phyloP scores from a whole-genome alignment of 768 basidiomycete genomes.

The Neoboletus subvelutipes region DNA sequence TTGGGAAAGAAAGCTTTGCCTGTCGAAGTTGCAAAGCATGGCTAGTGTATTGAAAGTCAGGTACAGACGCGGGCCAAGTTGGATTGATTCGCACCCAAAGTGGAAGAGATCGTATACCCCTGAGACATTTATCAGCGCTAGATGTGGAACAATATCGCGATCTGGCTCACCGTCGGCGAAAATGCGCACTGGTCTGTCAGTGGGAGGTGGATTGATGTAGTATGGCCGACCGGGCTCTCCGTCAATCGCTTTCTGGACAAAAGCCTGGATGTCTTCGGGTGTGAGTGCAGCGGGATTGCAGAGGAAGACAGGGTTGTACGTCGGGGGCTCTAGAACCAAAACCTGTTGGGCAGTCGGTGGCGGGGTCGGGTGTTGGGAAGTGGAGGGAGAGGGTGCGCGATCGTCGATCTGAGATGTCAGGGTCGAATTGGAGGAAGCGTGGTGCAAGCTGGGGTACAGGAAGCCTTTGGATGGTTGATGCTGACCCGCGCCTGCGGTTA shows the following conservation, averaged over 20 bases:
- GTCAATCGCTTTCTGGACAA: conserved; percentile 72
- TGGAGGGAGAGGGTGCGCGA: conserved; percentile 13
- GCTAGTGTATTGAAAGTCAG: conserved; percentile 40
- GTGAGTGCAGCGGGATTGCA: conserved; percentile 71
- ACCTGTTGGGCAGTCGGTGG: conserved; percentile 32
- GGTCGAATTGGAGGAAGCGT: conserved; percentile 53
- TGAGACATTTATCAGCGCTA: conserved; percentile 30
- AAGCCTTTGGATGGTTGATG: conserved; percentile 30
- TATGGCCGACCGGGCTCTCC: conserved; percentile 67
- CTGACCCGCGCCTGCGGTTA: conserved; percentile 54
- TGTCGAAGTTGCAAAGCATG: conserved; percentile 96
- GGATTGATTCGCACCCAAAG: conserved; percentile 64
- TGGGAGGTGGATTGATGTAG: conserved; percentile 84
- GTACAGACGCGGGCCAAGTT: background rate
- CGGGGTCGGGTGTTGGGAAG: conserved; percentile 21
- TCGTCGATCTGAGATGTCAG: conserved; percentile 44
- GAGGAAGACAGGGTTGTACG: conserved; percentile 35
- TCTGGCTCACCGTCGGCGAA: conserved; percentile 83
- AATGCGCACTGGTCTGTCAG: conserved; percentile 76
- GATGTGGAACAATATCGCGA: background rate
- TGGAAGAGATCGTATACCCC: conserved; percentile 98
- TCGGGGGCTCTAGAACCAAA: conserved; percentile 40
- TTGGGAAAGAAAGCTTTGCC: conserved; percentile 90
- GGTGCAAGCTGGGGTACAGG: conserved; percentile 34
- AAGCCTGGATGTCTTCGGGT: conserved; percentile 75